Evolutionary conservation across 75 land plant genomes (phyloP).

Genomic region (Cryptomeria japonica): DNA sequence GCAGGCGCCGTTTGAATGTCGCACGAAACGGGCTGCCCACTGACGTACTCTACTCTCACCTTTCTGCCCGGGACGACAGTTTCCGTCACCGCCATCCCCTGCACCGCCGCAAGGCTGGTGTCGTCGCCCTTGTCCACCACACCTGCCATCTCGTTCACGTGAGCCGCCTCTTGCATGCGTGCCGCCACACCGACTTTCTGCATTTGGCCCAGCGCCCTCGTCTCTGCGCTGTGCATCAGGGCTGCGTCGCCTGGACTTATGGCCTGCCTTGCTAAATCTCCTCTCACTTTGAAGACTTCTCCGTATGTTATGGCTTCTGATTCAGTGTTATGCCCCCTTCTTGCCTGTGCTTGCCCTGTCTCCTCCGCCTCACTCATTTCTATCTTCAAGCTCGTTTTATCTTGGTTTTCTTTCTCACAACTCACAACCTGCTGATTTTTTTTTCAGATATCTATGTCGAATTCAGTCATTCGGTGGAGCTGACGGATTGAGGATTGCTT

Average conservation of each 20-base stretch:
- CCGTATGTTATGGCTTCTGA: conserved; percentile 62
- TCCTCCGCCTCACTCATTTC: background rate
- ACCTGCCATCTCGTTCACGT: conserved; percentile 48
- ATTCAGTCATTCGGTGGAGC: no score
- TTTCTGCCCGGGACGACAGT: conserved; percentile 46
- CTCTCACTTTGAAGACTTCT: conserved; percentile 56
- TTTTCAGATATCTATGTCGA: no score
- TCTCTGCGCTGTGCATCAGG: conserved; percentile 82
- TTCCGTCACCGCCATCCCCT: conserved; percentile 58
- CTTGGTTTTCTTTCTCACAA: no score
- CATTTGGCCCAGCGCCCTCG: conserved; percentile 47
- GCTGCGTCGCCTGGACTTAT: conserved; percentile 66
- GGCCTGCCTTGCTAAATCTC: conserved; percentile 42
- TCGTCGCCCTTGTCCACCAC: conserved; percentile 26
- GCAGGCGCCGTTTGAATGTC: conserved; percentile 18
- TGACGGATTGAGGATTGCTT: no score
- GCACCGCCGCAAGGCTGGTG: conserved; percentile 29
- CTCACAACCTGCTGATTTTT: no score
- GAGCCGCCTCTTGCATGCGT: conserved; percentile 75
- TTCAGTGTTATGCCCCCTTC: background rate
- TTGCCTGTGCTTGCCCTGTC: conserved; percentile 25
- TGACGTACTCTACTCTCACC: conserved; percentile 21
- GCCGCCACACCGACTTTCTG: conserved; percentile 68
- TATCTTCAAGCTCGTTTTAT: no score
- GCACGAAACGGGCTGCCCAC: conserved; percentile 43